phyloP scores from a whole-genome alignment of 2,329 filamentous ascomycete genomes.

The Xylariaceae sp. region DNA sequence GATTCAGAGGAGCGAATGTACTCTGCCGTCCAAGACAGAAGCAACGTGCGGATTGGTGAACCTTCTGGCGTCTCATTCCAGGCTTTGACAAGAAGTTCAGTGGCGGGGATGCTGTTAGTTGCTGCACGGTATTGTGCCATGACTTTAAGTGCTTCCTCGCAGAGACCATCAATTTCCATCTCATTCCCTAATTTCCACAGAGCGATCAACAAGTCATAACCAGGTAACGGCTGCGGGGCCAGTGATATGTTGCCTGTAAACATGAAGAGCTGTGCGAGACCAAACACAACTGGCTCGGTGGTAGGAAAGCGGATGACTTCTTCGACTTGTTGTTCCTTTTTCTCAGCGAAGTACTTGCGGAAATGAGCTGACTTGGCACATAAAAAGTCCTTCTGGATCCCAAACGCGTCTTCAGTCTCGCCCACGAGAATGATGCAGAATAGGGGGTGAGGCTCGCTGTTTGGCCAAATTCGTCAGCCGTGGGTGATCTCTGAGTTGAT shows the following conservation, averaged over 20 bases:
- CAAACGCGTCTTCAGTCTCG: constrained; percentile 51
- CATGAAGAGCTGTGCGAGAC: constrained; percentile 53
- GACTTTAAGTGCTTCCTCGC: constrained; percentile 53
- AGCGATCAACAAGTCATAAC: constrained; percentile 53
- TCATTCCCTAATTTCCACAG: constrained; percentile 56
- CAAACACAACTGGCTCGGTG: constrained; percentile 49
- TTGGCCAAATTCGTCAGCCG: constrained; percentile 6
- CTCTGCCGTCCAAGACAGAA: constrained; percentile 61
- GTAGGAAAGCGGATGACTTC: constrained; percentile 50
- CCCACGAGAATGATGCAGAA: constrained; percentile 57
- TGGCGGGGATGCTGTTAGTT: constrained; percentile 56
- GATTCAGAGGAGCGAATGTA: constrained; percentile 59
- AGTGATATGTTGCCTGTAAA: constrained; percentile 50
- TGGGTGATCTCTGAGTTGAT: neutral
- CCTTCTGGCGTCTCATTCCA: constrained; percentile 62
- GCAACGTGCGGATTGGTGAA: constrained; percentile 56
- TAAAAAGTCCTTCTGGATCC: constrained; percentile 58
- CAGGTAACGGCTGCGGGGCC: constrained; percentile 41
- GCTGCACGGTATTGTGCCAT: constrained; percentile 55
- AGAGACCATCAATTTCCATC: constrained; percentile 53
- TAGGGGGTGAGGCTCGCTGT: constrained; percentile 52
- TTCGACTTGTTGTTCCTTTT: constrained; percentile 43
- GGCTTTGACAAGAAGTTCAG: constrained; percentile 57
- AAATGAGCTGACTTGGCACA: constrained; percentile 52
- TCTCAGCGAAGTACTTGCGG: constrained; percentile 41